A percentile compares a stretch with the other conserved stretches of the same genome.
phyloP scores from a whole-genome alignment of 768 basidiomycete genomes.

The Leccinum subgranulosum region DNA sequence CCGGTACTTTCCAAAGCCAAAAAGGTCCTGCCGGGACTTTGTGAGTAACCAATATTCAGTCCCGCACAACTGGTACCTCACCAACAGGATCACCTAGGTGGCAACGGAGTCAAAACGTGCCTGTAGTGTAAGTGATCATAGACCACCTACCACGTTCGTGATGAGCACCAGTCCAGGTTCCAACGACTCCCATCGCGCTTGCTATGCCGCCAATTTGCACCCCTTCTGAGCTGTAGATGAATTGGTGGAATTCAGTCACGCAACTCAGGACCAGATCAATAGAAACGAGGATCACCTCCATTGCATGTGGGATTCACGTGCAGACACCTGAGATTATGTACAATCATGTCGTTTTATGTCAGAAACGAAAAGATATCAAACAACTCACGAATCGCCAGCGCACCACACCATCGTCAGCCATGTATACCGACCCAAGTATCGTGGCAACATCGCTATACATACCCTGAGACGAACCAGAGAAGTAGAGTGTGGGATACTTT shows the following conservation, averaged over 20 bases:
- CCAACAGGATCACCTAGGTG: constrained; percentile 62
- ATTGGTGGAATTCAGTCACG: not conserved
- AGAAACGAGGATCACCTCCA: constrained; percentile 49
- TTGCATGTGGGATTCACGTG: constrained; percentile 49
- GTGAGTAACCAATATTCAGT: not conserved
- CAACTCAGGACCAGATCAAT: not conserved
- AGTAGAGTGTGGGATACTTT: constrained; percentile 44
- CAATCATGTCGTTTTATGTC: constrained; percentile 7
- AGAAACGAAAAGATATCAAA: not conserved
- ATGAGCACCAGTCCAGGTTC: constrained; percentile 62
- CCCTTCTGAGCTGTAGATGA: constrained; percentile 52
- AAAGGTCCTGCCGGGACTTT: constrained; percentile 51
- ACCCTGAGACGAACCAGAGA: constrained; percentile 44
- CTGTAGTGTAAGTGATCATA: not conserved
- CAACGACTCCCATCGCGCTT: constrained; percentile 64
- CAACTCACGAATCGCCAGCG: constrained; percentile 60
- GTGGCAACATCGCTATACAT: constrained; percentile 40
- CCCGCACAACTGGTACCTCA: constrained; percentile 28
- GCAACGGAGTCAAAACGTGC: not conserved
- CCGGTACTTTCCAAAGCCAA: constrained; percentile 65
- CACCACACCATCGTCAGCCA: constrained; percentile 44
- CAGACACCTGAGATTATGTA: constrained; percentile 42
- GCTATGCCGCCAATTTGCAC: constrained; percentile 63
- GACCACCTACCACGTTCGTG: constrained; percentile 49
- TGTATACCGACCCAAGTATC: constrained; percentile 49